These are phyloP conservation scores for Themeda triandra DNA, from an alignment of 176 grass and related monocot genomes.

Conservation along the genomic window DNA sequence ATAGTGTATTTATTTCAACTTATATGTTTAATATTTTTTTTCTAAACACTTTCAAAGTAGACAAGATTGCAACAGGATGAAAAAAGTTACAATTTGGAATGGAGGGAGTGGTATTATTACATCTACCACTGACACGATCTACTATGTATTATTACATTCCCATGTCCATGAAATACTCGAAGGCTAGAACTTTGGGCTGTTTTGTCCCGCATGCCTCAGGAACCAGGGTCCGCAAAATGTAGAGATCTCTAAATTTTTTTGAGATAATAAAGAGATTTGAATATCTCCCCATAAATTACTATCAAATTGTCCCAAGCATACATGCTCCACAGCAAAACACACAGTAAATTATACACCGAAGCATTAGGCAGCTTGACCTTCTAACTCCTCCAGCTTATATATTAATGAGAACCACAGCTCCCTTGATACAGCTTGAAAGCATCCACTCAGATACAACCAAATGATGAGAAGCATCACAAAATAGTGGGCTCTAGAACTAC, in stretches of 20 bases:
- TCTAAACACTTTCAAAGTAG: not conserved
- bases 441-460: not conserved
- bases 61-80: not conserved
- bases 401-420: not conserved
- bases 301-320: not conserved
- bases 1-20: not conserved
- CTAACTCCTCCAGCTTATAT: conserved; percentile 2
- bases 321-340: not conserved
- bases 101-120: not conserved
- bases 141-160: not conserved
- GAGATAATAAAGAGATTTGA: not conserved
- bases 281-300: not conserved
- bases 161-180: not conserved
- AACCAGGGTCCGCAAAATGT: not conserved
- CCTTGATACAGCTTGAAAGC: not conserved
- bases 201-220: not conserved
- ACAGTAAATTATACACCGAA: not conserved
- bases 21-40: not conserved
- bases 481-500: not conserved
- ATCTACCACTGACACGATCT: not conserved
- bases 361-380: not conserved
- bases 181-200: not conserved
- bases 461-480: conserved; percentile 3
- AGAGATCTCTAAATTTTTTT: not conserved
- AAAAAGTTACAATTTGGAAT: not conserved